Conservation (phyloP, 2,329 filamentous ascomycete species). For the Ophiocordyceps unilateralis region DNA sequence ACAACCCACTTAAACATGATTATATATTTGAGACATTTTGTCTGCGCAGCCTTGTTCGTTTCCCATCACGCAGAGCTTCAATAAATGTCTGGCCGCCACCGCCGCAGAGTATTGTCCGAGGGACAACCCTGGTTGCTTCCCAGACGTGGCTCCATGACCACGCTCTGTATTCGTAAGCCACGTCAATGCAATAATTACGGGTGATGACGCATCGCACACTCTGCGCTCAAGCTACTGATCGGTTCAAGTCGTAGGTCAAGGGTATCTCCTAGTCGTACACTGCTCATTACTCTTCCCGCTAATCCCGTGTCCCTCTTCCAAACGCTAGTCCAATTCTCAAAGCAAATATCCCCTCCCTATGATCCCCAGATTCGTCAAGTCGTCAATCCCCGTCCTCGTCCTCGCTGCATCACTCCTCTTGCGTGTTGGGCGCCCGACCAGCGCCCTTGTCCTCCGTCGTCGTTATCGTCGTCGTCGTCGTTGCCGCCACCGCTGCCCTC, state of each 20-base stretch:
- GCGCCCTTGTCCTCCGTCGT: conserved; percentile 9
- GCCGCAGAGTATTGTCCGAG: too few species aligned
- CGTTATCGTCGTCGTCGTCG: conserved; percentile 2
- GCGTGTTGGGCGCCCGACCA: background rate
- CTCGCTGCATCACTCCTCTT: background rate
- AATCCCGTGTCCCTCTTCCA: background rate
- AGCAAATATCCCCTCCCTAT: too few species aligned
- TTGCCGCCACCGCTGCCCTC: background rate
- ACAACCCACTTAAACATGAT: too few species aligned
- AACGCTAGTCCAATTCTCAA: background rate
- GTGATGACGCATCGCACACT: too few species aligned
- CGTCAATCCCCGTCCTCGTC: background rate
- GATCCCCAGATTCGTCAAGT: conserved; percentile 1
- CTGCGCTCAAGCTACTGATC: background rate
- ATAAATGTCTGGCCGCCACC: too few species aligned
- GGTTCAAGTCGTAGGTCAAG: background rate
- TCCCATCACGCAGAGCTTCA: too few species aligned
- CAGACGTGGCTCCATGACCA: too few species aligned
- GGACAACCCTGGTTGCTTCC: too few species aligned
- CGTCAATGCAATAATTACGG: too few species aligned
- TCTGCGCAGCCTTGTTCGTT: too few species aligned
- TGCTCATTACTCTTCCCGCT: background rate
- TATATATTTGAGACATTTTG: too few species aligned
- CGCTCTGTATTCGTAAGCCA: too few species aligned
- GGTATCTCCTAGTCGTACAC: background rate